Conservation (phyloP, 768 basidiomycete species). For the Tulasnella sp. region DNA sequence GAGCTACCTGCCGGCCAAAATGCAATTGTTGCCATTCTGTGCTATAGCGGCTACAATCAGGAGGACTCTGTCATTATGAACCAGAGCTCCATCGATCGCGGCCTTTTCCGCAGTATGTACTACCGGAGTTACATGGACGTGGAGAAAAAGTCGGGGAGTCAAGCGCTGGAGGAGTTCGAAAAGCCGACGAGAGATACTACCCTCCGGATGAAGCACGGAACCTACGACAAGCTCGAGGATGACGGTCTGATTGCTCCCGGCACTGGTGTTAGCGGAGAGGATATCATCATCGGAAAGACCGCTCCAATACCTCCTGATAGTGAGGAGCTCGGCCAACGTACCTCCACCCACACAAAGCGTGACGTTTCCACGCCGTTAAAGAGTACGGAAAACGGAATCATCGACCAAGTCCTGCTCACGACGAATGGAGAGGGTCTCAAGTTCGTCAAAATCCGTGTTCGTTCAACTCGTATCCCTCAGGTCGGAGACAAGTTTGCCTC, state of each 20-base stretch:
- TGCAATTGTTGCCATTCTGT: slow-evolving; percentile 94
- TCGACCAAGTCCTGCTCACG: slow-evolving; percentile 94
- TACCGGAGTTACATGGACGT: slow-evolving; percentile 98
- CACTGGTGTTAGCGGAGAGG: slow-evolving; percentile 88
- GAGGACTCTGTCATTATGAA: slow-evolving; percentile 99
- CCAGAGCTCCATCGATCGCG: slow-evolving; percentile 95
- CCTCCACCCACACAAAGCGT: slow-evolving; percentile 82
- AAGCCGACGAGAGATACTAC: slow-evolving; percentile 90
- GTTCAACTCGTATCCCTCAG: slow-evolving; percentile 93
- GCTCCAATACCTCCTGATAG: slow-evolving; percentile 94
- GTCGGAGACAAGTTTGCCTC: slow-evolving; percentile 99
- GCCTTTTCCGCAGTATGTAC: slow-evolving; percentile 96
- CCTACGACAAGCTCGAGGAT: slow-evolving; percentile 95
- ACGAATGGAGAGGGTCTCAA: slow-evolving; percentile 94
- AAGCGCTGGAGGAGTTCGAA: slow-evolving; percentile 91
- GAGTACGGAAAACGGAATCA: slow-evolving; percentile 94
- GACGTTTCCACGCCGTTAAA: slow-evolving; percentile 97
- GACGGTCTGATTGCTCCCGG: slow-evolving; percentile 95
- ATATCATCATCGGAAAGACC: slow-evolving; percentile 99
- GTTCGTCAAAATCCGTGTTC: slow-evolving; percentile 95
- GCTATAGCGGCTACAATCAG: slow-evolving; percentile 99
- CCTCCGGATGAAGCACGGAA: slow-evolving; percentile 93
- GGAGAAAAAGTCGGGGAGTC: slow-evolving; percentile 91
- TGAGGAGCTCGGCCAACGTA: slow-evolving; percentile 93
- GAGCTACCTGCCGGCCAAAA: slow-evolving; percentile 99